phyloP scores from a whole-genome alignment of 495 filamentous ascomycete genomes.

The Melanomma pulvis-pyrius region DNA sequence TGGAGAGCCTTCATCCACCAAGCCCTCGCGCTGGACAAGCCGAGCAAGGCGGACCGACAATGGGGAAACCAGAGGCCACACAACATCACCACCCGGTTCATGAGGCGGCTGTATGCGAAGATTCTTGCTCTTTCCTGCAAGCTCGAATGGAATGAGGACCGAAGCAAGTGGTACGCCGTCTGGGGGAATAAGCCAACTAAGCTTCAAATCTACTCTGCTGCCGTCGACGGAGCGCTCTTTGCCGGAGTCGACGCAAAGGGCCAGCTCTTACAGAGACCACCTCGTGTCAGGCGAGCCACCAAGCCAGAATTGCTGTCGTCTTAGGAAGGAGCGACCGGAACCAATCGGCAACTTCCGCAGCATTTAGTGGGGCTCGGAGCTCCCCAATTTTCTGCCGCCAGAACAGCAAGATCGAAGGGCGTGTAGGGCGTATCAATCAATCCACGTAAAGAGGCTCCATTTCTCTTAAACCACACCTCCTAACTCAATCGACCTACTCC shows the following conservation, averaged over 20 bases:
- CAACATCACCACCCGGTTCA: conserved; percentile 24
- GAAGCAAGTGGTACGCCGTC: conserved; percentile 22
- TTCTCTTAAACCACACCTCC: background rate
- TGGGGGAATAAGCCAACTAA: conserved; percentile 21
- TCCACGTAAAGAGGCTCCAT: background rate
- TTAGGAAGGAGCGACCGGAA: background rate
- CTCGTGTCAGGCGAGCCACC: background rate
- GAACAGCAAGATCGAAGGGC: background rate
- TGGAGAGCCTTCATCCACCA: background rate
- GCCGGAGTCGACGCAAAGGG: conserved; percentile 28
- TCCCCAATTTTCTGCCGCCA: conserved; percentile 1
- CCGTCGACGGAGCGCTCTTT: conserved; percentile 18
- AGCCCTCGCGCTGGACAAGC: conserved; percentile 14
- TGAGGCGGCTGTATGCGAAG: conserved; percentile 32
- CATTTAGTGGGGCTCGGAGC: background rate
- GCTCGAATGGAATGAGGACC: conserved; percentile 23
- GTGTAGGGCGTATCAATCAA: too few species aligned
- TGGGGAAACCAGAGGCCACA: conserved; percentile 19
- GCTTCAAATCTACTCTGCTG: background rate
- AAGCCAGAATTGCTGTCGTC: background rate
- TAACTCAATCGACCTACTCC: background rate
- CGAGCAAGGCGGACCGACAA: conserved; percentile 18
- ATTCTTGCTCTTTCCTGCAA: conserved; percentile 25
- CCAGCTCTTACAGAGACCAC: background rate
- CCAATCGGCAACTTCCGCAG: conserved; percentile 23